Conservation (phyloP, 2,329 filamentous ascomycete genomes). For the Decorospora gaudefroyi region DNA sequence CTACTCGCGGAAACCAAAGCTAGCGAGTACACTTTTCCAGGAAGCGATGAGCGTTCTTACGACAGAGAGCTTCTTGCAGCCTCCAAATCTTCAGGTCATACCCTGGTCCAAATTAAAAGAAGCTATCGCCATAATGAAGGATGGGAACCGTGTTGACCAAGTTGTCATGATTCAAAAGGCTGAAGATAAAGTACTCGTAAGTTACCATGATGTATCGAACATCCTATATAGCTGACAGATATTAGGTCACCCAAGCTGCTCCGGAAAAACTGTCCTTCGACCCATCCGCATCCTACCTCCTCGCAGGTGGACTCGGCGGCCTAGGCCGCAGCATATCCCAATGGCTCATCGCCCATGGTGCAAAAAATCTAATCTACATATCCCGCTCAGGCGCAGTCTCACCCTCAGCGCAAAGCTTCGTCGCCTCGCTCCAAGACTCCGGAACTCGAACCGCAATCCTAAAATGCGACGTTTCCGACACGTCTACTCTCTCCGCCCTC, state of each 20-base stretch:
- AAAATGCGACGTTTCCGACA: conserved; percentile 18
- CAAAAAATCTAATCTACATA: conserved; percentile 20
- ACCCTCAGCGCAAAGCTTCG: not conserved
- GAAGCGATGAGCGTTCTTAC: conserved; percentile 7
- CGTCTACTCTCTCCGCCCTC: not conserved
- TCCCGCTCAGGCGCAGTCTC: conserved; percentile 18
- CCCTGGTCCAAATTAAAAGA: conserved; percentile 16
- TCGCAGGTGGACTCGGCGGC: conserved; percentile 28
- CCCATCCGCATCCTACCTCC: conserved; percentile 16
- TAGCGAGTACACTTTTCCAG: conserved; percentile 11
- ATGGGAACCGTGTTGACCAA: conserved; percentile 9
- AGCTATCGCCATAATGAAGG: conserved; percentile 22
- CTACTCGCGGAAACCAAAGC: conserved; percentile 1
- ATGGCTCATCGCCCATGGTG: conserved; percentile 18
- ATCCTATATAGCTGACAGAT: not conserved
- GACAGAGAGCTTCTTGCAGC: not conserved
- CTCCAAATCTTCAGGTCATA: not conserved
- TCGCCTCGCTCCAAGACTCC: conserved; percentile 6
- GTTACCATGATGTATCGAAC: not conserved
- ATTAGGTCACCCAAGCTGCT: conserved; percentile 5
- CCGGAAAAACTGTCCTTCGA: conserved; percentile 6
- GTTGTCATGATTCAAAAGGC: conserved; percentile 10
- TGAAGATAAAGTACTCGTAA: conserved; percentile 9
- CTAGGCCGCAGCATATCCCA: conserved; percentile 24
- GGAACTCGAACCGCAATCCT: conserved; percentile 7